These are phyloP conservation scores for Jamesozyma lodderae DNA, from an alignment of 805 yeast genomes.

Conservation along the genomic window DNA sequence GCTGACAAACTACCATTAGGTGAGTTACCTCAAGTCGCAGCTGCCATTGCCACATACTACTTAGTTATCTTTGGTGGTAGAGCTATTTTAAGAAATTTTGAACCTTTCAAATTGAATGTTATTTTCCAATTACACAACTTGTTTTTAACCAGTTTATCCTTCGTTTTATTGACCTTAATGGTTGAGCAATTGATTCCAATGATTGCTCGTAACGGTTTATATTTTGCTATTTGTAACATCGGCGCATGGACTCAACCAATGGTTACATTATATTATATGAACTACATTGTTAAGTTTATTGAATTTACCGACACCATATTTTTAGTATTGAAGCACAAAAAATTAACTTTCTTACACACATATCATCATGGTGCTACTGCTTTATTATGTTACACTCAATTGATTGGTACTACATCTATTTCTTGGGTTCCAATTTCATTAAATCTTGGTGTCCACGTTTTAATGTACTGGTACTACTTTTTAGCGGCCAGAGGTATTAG, in stretches of 20 bases:
- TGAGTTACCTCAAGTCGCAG: constrained; percentile 47
- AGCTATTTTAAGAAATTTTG: constrained; percentile 42
- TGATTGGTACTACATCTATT: constrained; percentile 81
- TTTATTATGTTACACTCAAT: constrained; percentile 83
- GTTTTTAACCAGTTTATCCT: constrained; percentile 59
- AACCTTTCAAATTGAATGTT: constrained; percentile 63
- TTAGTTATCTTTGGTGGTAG: constrained; percentile 81
- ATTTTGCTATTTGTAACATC: constrained; percentile 71
- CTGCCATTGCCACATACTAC: constrained; percentile 60
- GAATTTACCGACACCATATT: constrained; percentile 89
- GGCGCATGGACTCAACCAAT: constrained; percentile 77
- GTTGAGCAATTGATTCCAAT: constrained; percentile 83
- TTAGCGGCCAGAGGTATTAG: constrained; percentile 84
- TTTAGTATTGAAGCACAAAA: constrained; percentile 85
- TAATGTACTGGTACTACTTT: constrained; percentile 97
- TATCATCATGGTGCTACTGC: constrained; percentile 99
- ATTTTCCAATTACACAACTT: constrained; percentile 83
- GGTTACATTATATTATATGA: constrained; percentile 79
- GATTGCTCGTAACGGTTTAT: constrained; percentile 61
- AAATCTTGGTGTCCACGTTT: constrained; percentile 86
- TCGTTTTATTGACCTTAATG: constrained; percentile 54
- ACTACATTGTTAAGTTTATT: constrained; percentile 79
- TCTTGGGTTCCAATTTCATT: constrained; percentile 91
- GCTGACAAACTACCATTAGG: constrained; percentile 60
- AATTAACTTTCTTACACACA: constrained; percentile 84